Evolutionary conservation across 83 land plant species (phyloP).

Genomic region (Isoetes engelmannii): DNA sequence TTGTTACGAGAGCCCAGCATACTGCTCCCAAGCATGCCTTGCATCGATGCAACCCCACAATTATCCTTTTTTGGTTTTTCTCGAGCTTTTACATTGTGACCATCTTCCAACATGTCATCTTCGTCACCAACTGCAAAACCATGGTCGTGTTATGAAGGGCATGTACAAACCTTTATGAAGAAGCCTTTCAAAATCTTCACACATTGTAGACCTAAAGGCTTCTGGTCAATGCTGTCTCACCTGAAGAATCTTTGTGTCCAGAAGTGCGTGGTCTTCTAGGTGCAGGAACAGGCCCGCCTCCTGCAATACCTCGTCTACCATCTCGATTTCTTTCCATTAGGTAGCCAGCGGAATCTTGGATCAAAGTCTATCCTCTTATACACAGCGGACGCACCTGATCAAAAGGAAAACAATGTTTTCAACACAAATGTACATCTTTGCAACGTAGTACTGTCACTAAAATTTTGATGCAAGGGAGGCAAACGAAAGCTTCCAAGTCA

Average conservation of each 20-base stretch:
- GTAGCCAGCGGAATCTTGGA: not conserved
- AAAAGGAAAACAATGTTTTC: too few relatives aligned
- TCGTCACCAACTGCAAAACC: constrained; percentile 5
- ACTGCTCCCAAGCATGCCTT: constrained; percentile 6
- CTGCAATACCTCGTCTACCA: constrained; percentile 32
- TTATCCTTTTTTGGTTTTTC: constrained; percentile 9
- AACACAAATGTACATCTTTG: too few relatives aligned
- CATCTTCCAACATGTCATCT: constrained; percentile 11
- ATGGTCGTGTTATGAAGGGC: not conserved
- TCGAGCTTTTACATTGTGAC: constrained; percentile 2
- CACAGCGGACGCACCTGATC: too few relatives aligned
- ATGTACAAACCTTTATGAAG: not conserved
- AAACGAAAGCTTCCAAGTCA: too few relatives aligned
- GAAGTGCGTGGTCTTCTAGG: constrained; percentile 37
- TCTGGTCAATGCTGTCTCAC: constrained; percentile 17
- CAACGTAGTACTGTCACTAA: too few relatives aligned
- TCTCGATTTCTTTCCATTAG: constrained; percentile 40
- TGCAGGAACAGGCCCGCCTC: constrained; percentile 33
- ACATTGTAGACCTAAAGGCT: constrained; percentile 1
- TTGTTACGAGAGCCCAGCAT: constrained; percentile 18
- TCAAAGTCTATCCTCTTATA: too few relatives aligned
- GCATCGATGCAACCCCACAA: not conserved
- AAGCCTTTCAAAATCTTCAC: not conserved
- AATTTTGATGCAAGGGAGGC: too few relatives aligned
- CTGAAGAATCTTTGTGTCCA: constrained; percentile 38